These are phyloP conservation scores for Mycena latifolia DNA, from an alignment of 768 basidiomycete species.

Conservation along the genomic window DNA sequence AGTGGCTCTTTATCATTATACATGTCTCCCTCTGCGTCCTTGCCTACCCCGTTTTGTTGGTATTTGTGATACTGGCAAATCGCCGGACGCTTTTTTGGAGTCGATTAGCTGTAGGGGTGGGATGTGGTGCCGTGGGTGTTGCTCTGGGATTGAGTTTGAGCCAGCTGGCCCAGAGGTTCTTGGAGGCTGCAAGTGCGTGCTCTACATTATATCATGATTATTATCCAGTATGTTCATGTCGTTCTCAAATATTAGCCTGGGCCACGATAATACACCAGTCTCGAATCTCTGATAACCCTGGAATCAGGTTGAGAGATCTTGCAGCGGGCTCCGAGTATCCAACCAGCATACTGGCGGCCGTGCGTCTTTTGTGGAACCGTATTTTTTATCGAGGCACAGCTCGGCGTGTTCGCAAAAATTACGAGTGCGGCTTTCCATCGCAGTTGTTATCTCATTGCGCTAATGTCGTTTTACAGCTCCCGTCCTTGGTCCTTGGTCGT, in stretches of 20 bases:
- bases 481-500: slow-evolving; percentile 54
- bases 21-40: slow-evolving; percentile 48
- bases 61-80: slow-evolving; percentile 44
- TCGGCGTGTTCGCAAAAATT: slow-evolving; percentile 43
- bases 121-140: slow-evolving; percentile 49
- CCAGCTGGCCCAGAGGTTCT: slow-evolving; percentile 42
- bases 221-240: neutral
- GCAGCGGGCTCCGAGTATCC: slow-evolving; percentile 47
- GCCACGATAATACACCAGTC: slow-evolving; percentile 60
- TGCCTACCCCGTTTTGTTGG: slow-evolving; percentile 49
- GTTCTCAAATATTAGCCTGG: slow-evolving; percentile 48
- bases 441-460: neutral
- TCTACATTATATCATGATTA: neutral
- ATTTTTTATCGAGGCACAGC: slow-evolving; percentile 48
- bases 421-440: slow-evolving; percentile 49
- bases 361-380: slow-evolving; percentile 52
- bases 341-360: slow-evolving; percentile 44
- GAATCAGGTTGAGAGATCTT: slow-evolving; percentile 52
- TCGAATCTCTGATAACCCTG: slow-evolving; percentile 42
- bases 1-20: slow-evolving; percentile 45
- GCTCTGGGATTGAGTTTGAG: slow-evolving; percentile 47
- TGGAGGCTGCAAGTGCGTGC: slow-evolving; percentile 54
- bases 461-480: slow-evolving; percentile 38
- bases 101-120: slow-evolving; percentile 50
- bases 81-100: slow-evolving; percentile 55